phyloP scores from a whole-genome alignment of 2,329 filamentous ascomycete species.

The Fusarium euwallaceae region DNA sequence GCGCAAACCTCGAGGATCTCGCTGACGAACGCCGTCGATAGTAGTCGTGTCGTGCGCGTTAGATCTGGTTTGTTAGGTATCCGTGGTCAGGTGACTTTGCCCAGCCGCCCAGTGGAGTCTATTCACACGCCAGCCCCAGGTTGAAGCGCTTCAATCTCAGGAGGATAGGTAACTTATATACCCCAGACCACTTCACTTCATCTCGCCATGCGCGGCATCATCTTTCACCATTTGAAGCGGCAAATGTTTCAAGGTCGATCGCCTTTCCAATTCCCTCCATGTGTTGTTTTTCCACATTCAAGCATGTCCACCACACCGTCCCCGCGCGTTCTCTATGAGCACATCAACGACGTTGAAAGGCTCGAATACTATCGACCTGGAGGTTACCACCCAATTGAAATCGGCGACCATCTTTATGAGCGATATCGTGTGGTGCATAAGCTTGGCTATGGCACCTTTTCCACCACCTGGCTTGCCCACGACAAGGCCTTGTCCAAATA shows the following conservation, averaged over 20 bases:
- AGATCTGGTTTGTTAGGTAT: too few species aligned
- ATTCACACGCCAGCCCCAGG: too few species aligned
- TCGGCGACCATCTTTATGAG: slow-evolving; percentile 52
- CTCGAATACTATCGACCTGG: slow-evolving; percentile 50
- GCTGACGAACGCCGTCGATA: too few species aligned
- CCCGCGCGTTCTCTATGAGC: slow-evolving; percentile 7
- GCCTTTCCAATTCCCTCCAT: not conserved
- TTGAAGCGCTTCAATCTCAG: not conserved
- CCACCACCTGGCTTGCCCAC: slow-evolving; percentile 51
- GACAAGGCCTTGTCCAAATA: slow-evolving; percentile 42
- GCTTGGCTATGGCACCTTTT: slow-evolving; percentile 47
- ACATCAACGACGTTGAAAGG: slow-evolving; percentile 37
- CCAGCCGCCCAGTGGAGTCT: too few species aligned
- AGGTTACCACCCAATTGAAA: slow-evolving; percentile 55
- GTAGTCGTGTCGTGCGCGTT: too few species aligned
- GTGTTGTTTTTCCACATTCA: not conserved
- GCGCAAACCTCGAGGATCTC: too few species aligned
- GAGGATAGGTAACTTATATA: not conserved
- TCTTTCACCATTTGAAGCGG: not conserved
- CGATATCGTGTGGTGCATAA: slow-evolving; percentile 48
- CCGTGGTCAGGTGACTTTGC: too few species aligned
- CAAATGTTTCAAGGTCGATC: not conserved
- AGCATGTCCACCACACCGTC: not conserved
- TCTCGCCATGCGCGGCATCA: not conserved
- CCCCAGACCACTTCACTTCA: not conserved